Evolutionary conservation across 2,329 filamentous ascomycete species (phyloP), one percentile per base, ranked within the genome.

Genomic region (Xenosphaeropsis pyriputrescens): DNA sequence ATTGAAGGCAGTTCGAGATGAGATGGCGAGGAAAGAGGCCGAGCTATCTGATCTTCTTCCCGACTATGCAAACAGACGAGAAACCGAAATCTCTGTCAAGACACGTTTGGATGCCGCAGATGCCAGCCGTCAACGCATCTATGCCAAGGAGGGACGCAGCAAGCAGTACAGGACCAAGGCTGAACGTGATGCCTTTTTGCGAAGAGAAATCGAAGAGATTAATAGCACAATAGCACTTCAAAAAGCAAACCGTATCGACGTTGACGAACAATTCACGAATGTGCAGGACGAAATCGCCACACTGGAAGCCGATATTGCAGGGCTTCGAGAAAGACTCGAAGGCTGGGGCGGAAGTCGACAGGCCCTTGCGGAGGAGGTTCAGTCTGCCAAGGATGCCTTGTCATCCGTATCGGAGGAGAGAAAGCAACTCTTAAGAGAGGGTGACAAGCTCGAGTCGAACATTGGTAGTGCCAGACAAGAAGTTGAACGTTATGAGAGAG

Each of bases 101-200:
- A 67, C 78, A 39, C 75, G 81, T 41, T 67, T 96, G 9, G 80
- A 86, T 34, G 68, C 81, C 36, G 81, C 81, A 0, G 82, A 93
- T 50, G 79, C 79, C 6, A 70, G 73, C 5, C 72, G 84, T 32
- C 76, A 82, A 45, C 78, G 88, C 29, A 70, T 98, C 6, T 85
- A 93, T 53, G 84, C 83, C 36, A 98, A 98, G 57, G 89, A 98
- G 59, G 85, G 81, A 32, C 79, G 89, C 34, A 86, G 82, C 46
- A 80, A 82, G 14, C 81, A 85, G 44, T 98, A 94, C 58, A 81
- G 72, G 52, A 93, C 76, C 56, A 94, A 94, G 63, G 72, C 74
- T 7, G 85, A 96, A 54, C 79, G 93, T 32, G 89, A 98, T 56
- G 72, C 75, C 29, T 95, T 75, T 67, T 65, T 98, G 36, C 75